These are phyloP conservation scores for Malus hybrid DNA, from an alignment of 331 rosid genomes.

Conservation along the genomic window DNA sequence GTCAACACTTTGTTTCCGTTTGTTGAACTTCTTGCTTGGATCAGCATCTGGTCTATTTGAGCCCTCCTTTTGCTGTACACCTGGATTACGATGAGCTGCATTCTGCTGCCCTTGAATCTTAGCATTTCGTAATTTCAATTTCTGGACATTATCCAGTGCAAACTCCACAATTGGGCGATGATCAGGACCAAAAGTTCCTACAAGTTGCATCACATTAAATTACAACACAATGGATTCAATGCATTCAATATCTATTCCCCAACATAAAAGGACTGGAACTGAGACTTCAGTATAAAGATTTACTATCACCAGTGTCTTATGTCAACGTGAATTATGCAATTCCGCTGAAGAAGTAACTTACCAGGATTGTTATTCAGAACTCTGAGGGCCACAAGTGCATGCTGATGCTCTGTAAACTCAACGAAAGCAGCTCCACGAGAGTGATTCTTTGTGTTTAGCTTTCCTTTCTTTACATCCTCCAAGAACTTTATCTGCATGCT, in stretches of 20 bases:
- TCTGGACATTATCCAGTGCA: constrained; percentile 82
- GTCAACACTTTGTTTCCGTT: constrained; percentile 41
- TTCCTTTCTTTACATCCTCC: constrained; percentile 78
- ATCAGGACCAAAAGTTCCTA: constrained; percentile 80
- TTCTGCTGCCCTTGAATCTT: constrained; percentile 48
- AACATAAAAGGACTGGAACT: not conserved
- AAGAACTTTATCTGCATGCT: constrained; percentile 63
- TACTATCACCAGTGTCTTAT: not conserved
- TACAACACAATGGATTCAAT: not conserved
- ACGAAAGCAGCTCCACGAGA: constrained; percentile 96
- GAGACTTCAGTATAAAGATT: not conserved
- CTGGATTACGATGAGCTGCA: constrained; percentile 11
- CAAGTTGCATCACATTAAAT: constrained; percentile 4
- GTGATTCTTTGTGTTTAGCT: constrained; percentile 41
- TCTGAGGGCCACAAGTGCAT: constrained; percentile 92
- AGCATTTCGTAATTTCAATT: constrained; percentile 51
- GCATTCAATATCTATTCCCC: not conserved
- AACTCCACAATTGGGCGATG: constrained; percentile 94
- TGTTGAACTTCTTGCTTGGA: constrained; percentile 24
- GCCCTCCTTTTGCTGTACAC: constrained; percentile 11
- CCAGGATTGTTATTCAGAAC: constrained; percentile 97
- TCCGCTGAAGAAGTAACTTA: constrained; percentile 24
- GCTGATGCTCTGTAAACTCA: constrained; percentile 95
- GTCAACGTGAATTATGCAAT: not conserved
- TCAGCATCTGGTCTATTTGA: constrained; percentile 11